Evolutionary conservation across 2,329 filamentous ascomycete genomes (phyloP).

Genomic region (Leptographium galeiforme): DNA sequence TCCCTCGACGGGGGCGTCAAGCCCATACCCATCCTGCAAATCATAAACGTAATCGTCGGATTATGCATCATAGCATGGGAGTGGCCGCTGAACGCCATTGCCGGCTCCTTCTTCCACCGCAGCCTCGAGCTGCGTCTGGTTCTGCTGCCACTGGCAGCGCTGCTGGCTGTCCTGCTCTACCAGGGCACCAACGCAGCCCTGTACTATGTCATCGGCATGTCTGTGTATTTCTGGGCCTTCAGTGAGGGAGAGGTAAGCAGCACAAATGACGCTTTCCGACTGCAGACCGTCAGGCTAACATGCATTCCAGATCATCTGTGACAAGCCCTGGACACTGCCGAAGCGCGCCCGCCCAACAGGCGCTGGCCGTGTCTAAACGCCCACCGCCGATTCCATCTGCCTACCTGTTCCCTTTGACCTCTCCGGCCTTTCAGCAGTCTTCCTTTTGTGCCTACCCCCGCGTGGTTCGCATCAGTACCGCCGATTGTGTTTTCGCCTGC

Average conservation of each 20-base stretch:
- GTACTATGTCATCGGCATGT: constrained; percentile 79
- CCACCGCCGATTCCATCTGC: neutral
- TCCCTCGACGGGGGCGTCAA: constrained; percentile 77
- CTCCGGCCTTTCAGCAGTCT: too few species aligned
- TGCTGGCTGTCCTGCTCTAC: constrained; percentile 69
- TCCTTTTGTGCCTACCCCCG: too few species aligned
- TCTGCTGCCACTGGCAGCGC: constrained; percentile 63
- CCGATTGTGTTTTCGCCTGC: neutral
- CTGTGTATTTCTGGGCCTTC: constrained; percentile 92
- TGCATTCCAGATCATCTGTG: constrained; percentile 45
- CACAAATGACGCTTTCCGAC: too few species aligned
- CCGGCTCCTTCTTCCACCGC: constrained; percentile 66
- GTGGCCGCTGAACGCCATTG: constrained; percentile 72
- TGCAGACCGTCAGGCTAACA: constrained; percentile 3
- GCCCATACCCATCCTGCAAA: constrained; percentile 78
- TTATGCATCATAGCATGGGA: constrained; percentile 72
- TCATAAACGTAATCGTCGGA: constrained; percentile 75
- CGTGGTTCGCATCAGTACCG: too few species aligned
- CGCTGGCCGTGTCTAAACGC: constrained; percentile 10
- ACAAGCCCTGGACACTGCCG: constrained; percentile 57
- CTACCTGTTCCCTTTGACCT: too few species aligned
- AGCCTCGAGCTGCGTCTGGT: constrained; percentile 79
- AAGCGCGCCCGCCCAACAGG: constrained; percentile 28
- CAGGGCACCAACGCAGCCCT: constrained; percentile 85
- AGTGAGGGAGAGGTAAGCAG: constrained; percentile 83